A percentile compares a stretch with the other conserved stretches of the same genome.
phyloP scores from a whole-genome alignment of 305 asterid genomes.

The Striga hermonthica region DNA sequence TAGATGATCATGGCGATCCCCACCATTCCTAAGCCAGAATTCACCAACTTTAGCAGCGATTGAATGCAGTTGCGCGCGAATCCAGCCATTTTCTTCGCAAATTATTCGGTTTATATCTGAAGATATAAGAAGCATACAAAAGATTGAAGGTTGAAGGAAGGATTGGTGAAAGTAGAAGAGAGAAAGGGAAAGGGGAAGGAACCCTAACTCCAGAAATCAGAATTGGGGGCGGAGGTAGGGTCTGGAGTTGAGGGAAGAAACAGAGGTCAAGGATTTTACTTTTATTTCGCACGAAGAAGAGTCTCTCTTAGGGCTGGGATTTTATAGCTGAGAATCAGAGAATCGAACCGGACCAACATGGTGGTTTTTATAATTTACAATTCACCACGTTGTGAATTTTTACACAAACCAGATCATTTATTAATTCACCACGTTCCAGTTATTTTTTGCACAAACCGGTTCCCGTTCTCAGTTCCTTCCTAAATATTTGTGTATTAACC shows the following conservation, averaged over 20 bases:
- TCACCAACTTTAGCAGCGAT: constrained; percentile 64
- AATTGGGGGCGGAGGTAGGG: constrained; percentile 35
- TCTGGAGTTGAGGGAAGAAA: constrained; percentile 24
- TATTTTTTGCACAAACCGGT: no score
- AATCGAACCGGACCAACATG: no score
- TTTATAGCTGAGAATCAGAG: no score
- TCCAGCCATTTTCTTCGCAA: constrained; percentile 47
- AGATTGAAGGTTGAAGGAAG: neutral
- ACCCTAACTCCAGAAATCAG: constrained; percentile 38
- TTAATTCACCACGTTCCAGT: no score
- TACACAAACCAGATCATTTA: no score
- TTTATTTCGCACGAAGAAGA: no score
- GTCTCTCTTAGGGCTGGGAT: no score
- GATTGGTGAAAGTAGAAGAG: constrained; percentile 12
- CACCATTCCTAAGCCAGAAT: constrained; percentile 70
- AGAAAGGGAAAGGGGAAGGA: neutral
- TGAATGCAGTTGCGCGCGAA: constrained; percentile 69
- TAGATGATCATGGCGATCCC: constrained; percentile 74
- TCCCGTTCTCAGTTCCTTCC: no score
- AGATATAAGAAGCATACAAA: neutral
- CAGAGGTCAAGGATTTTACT: constrained; percentile 22
- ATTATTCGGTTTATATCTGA: neutral
- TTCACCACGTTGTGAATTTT: no score
- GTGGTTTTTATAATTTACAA: no score
- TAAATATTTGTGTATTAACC: no score